A percentile compares a stretch with the other conserved stretches of the same genome.
These are phyloP conservation scores for Moricandia arvensis DNA, from an alignment of 345 rosid species.

Conservation along the genomic window DNA sequence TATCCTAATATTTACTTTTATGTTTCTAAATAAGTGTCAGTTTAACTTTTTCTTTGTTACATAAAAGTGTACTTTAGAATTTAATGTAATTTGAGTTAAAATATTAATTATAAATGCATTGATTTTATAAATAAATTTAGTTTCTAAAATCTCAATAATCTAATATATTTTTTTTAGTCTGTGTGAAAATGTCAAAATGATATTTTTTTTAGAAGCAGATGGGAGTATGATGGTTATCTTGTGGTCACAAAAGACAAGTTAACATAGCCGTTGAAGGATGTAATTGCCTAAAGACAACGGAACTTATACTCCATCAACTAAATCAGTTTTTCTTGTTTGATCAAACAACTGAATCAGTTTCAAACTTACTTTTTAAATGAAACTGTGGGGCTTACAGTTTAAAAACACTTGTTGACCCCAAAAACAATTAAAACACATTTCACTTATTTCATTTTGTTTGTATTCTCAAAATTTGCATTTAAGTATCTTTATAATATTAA, in stretches of 20 bases:
- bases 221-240: conserved; percentile 15
- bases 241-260: conserved; percentile 34
- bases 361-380: conserved; percentile 1
- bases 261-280: conserved; percentile 18
- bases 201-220: too few relatives aligned
- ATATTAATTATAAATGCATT: too few relatives aligned
- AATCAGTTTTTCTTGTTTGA: too few relatives aligned
- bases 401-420: background rate
- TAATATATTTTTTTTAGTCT: too few relatives aligned
- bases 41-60: too few relatives aligned
- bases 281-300: conserved; percentile 1
- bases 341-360: conserved; percentile 6
- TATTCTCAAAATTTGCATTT: background rate
- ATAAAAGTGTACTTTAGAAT: too few relatives aligned
- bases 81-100: too few relatives aligned
- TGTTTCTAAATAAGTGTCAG: too few relatives aligned
- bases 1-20: too few relatives aligned
- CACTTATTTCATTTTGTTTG: background rate
- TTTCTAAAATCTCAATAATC: too few relatives aligned
- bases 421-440: background rate
- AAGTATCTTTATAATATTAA: background rate
- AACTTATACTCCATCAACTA: background rate
- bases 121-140: too few relatives aligned
- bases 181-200: too few relatives aligned
- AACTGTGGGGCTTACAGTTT: background rate